Evolutionary conservation across 805 yeast genomes (phyloP).

Genomic region (Ogataea nitratoaversa): DNA sequence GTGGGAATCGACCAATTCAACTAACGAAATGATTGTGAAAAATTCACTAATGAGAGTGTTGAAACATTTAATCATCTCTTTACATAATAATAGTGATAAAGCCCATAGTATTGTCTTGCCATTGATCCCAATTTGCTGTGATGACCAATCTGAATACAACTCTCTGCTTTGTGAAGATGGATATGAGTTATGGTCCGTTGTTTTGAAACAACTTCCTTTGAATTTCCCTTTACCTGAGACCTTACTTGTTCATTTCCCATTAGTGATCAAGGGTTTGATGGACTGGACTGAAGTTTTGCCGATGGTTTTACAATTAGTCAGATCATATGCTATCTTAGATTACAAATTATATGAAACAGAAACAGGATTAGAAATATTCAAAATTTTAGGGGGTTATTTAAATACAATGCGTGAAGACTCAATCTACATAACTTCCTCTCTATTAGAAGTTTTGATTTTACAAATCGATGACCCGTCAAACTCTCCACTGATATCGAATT

Average conservation of each 20-base stretch:
- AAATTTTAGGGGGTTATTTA: conserved; percentile 49
- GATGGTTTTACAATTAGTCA: conserved; percentile 51
- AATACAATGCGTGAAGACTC: conserved; percentile 69
- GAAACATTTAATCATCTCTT: conserved; percentile 50
- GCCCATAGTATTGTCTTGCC: conserved; percentile 60
- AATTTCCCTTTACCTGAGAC: conserved; percentile 29
- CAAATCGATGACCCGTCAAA: conserved; percentile 20
- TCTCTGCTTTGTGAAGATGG: conserved; percentile 78
- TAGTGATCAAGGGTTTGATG: conserved; percentile 54
- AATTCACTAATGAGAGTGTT: conserved; percentile 52
- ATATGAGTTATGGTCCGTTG: conserved; percentile 73
- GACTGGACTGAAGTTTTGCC: conserved; percentile 75
- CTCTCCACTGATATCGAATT: conserved; percentile 17
- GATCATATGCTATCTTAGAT: conserved; percentile 55
- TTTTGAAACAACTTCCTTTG: conserved; percentile 58
- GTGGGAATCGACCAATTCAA: conserved; percentile 60
- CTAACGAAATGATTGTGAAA: conserved; percentile 44
- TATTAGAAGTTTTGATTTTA: conserved; percentile 48
- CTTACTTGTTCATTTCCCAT: conserved; percentile 43
- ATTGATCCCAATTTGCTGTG: conserved; percentile 56
- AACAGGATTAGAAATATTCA: conserved; percentile 39
- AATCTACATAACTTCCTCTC: conserved; percentile 48
- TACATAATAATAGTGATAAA: conserved; percentile 47
- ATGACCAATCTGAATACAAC: conserved; percentile 51
- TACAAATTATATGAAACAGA: conserved; percentile 39